Conservation (phyloP, 805 yeast genomes). For the Candida verbasci region DNA sequence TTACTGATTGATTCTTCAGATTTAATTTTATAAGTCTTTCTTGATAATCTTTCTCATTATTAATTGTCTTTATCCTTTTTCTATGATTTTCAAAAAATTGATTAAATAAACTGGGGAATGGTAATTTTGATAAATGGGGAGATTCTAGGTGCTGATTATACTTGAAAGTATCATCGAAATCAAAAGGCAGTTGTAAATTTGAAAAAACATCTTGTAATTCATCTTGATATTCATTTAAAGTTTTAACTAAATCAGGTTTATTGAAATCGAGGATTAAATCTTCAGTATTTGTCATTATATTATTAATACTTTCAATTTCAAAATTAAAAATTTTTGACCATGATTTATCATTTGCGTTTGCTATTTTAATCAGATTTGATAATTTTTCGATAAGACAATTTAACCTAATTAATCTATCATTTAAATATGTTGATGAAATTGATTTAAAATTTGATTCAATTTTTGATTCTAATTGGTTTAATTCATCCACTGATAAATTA, state of each 20-base stretch:
- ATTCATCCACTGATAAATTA: conserved; percentile 19
- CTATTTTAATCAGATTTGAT: conserved; percentile 19
- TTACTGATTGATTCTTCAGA: conserved; percentile 18
- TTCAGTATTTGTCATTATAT: conserved; percentile 29
- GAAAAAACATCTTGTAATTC: conserved; percentile 26
- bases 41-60: conserved; percentile 28
- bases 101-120: conserved; percentile 11
- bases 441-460: conserved; percentile 21
- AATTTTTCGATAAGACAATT: conserved; percentile 21
- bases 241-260: conserved; percentile 13
- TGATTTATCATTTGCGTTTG: conserved; percentile 24
- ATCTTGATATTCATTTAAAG: conserved; percentile 24
- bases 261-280: conserved; percentile 17
- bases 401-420: conserved; percentile 25
- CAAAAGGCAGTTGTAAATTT: conserved; percentile 31
- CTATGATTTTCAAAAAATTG: conserved; percentile 13
- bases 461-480: conserved; percentile 16
- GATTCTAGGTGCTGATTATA: conserved; percentile 4
- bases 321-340: conserved; percentile 30
- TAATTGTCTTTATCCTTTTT: conserved; percentile 19
- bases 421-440: conserved; percentile 20
- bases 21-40: conserved; percentile 16
- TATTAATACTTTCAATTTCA: conserved; percentile 32
- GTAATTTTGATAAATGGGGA: conserved; percentile 9
- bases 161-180: conserved; percentile 24